Base-by-base conservation (phyloP, 768 basidiomycete genomes). In the Udeniomyces megalosporus region DNA sequence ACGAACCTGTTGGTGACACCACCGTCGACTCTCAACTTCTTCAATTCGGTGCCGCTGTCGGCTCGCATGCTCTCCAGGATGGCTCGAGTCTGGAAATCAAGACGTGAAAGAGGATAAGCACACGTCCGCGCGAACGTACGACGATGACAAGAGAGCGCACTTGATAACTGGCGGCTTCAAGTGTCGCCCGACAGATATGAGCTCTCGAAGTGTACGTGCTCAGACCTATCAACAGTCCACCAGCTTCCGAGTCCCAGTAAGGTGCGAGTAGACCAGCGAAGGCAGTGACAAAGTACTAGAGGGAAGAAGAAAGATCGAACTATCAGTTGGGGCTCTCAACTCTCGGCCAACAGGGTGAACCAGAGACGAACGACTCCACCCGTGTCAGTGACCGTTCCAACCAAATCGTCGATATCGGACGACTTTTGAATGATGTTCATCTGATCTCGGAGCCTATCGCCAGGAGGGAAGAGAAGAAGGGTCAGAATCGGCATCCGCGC, bases 251-350 rank as follows among this genome's bases (percentile, higher is more conserved):
- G 73, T 99, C 95, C 95, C 95, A 97, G 61, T 73, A 74, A 6
- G 95, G 95, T 22, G 95, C 95, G 29, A 99, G 82, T 28, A 99
- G 79, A 60, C 95, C 95, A 45, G 85, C 85, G 77, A 99, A 96
- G 7, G 90, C 67, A 53, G 67, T 61, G 34, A 59, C 48, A 14
- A 44, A 56, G n/a, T 51, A 62, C 38, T 42, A n/a, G n/a, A n/a
- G 38, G 8, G 10, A 42, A 42, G 10, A 42, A 17, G 38, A 42
- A 42, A 42, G 10, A 1, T 14, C 29, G 24, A 49, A 11, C 17
- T 15, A 17, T 17, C 22, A 8, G 5, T 1, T 1, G 8, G 24
- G 31, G n/a, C 15, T 10, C 10, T 3, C 6, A 5, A 17, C n/a
- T n/a, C n/a, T n/a, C n/a, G n/a, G 20, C 22, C 1, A 22, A n/a